Base-by-base conservation (phyloP, 176 grass and related monocot genomes). In the Musa beccarii region DNA sequence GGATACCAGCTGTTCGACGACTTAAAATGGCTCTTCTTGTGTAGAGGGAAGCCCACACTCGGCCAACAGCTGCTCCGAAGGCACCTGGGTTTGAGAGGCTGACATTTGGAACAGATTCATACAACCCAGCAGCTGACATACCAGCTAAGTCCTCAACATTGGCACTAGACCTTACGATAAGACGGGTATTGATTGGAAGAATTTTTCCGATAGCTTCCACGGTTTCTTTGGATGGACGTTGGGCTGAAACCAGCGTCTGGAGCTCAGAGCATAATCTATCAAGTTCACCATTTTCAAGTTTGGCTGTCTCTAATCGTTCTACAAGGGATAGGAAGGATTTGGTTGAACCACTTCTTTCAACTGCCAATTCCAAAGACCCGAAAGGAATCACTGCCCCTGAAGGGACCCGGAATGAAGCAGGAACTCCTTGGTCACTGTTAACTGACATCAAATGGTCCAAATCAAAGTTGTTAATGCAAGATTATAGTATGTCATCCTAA, bases 71-170 rank as follows among this genome's bases (percentile, higher is more conserved):
- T 52, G 88, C 79, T 85, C 88, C 80, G 53, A 97, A 97, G 55
- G 71, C 34, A 66, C 63, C 69, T 73, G 69, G 59, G 69, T 91
- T 78, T 23, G 72, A 84, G 26, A 97, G 83, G 66, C 79, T 89
- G 50, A 97, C 90, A 83, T 97, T 93, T 68, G 90, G 90, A 74
- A 97, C 87, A 10, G 94, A 97, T 29, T 97, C 90, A 52, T 97
- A 97, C 22, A 97, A 82, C 15, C 94, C 94, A 55, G 94, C 94
- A 61, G 94, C 94, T 76, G 94, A 97, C 90, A 97, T 97, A 51
- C 94, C 94, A 71, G 94, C 94, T 64, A 97, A 74, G 85, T 97
- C 94, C 79, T 97, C 94, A 24, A 97, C 88, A 76, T 97, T 97
- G 70, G 94, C 94, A 71, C 86, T 97, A 75, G 94, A 97, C 81